phyloP scores from a whole-genome alignment of 2,329 filamentous ascomycete genomes.

The Fusarium beomiforme region DNA sequence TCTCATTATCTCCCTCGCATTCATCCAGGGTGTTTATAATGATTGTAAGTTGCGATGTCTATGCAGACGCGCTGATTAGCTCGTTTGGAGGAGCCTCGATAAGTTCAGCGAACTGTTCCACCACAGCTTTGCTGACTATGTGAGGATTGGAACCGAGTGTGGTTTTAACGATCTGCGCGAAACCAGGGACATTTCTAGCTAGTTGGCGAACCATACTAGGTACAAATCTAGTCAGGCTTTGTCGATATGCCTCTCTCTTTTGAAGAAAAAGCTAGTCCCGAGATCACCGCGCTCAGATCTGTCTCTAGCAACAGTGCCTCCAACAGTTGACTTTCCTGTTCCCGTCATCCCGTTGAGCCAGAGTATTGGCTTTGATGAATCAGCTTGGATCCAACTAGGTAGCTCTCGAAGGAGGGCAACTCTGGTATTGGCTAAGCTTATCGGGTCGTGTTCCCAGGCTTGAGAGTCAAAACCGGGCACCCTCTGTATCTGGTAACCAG shows the following conservation, averaged over 20 bases:
- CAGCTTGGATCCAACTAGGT: constrained; percentile 4
- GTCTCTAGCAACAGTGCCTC: constrained; percentile 50
- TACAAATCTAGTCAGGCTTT: constrained; percentile 49
- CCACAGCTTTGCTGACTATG: background rate
- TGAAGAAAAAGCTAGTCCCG: constrained; percentile 56
- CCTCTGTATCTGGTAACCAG: background rate
- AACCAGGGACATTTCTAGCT: background rate
- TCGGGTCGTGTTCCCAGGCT: constrained; percentile 45
- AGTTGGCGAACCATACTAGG: constrained; percentile 52
- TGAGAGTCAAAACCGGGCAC: constrained; percentile 49
- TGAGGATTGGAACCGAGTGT: background rate
- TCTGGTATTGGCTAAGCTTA: constrained; percentile 46
- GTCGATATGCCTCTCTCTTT: constrained; percentile 49
- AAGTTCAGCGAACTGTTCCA: background rate
- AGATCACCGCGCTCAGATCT: constrained; percentile 15
- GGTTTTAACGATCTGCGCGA: background rate
- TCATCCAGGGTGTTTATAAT: background rate
- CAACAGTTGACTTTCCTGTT: constrained; percentile 53
- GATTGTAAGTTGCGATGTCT: background rate
- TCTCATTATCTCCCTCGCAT: background rate
- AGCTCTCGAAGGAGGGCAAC: constrained; percentile 42
- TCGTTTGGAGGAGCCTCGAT: background rate
- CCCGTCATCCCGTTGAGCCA: constrained; percentile 54
- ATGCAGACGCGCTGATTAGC: background rate
- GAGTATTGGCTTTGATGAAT: constrained; percentile 42